These are phyloP conservation scores for Leavenworthia alabamica DNA, from an alignment of 345 rosid species.

Conservation along the genomic window DNA sequence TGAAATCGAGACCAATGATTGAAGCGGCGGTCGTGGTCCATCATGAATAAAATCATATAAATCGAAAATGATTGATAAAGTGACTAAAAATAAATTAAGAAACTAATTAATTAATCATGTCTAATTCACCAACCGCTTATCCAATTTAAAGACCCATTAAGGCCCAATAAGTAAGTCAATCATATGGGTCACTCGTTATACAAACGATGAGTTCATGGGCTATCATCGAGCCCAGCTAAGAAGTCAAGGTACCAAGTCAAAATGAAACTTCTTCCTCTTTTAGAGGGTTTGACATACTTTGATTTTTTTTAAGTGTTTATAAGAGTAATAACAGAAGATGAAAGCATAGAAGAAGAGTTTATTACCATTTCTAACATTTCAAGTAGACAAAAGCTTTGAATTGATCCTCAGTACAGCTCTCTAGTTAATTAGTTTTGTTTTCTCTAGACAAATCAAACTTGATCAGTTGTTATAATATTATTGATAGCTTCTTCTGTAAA, in stretches of 20 bases:
- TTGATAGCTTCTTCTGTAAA: constrained; percentile 17
- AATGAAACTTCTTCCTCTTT: no score
- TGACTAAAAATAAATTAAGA: no score
- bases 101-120: no score
- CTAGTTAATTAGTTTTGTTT: constrained; percentile 17
- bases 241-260: no score
- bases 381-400: constrained; percentile 5
- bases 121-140: constrained; percentile 11
- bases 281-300: no score
- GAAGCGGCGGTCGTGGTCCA: constrained; percentile 34
- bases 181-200: not conserved
- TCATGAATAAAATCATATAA: constrained; percentile 34
- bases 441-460: no score
- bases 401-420: constrained; percentile 17
- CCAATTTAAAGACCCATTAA: no score
- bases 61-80: constrained; percentile 32
- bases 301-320: no score
- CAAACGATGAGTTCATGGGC: not conserved
- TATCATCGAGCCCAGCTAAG: no score
- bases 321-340: constrained; percentile 21
- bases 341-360: constrained; percentile 19
- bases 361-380: constrained; percentile 16
- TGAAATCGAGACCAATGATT: constrained; percentile 31
- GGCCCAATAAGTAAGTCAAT: not conserved
- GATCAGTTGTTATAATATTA: no score